phyloP scores from a whole-genome alignment of 75 land plant species.

The Larix kaempferi region DNA sequence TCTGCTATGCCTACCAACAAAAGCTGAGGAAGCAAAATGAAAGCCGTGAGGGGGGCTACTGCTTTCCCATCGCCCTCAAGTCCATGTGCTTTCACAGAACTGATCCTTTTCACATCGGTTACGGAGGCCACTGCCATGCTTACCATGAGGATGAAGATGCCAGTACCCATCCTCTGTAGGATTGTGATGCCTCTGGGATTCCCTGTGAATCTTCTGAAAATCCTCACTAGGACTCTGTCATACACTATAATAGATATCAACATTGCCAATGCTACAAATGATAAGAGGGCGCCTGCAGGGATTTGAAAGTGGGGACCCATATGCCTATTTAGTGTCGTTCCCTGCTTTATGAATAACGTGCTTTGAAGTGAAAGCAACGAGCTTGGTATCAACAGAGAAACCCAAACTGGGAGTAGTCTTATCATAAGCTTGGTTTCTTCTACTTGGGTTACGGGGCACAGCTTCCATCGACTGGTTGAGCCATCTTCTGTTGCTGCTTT shows the following conservation, averaged over 20 bases:
- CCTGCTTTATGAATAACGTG: conserved; percentile 67
- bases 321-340: conserved; percentile 40
- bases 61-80: background rate
- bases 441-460: conserved; percentile 64
- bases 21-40: conserved; percentile 6
- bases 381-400: conserved; percentile 18
- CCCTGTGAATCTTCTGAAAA: conserved; percentile 30
- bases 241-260: conserved; percentile 14
- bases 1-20: conserved; percentile 70
- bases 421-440: conserved; percentile 68
- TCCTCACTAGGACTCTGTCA: conserved; percentile 49
- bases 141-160: conserved; percentile 35
- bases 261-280: too few species aligned
- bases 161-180: conserved; percentile 47
- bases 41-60: conserved; percentile 47
- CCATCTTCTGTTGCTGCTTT: conserved; percentile 53
- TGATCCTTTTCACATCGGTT: conserved; percentile 20
- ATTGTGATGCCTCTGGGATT: conserved; percentile 57
- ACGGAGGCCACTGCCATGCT: conserved; percentile 20
- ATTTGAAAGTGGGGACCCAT: conserved; percentile 11
- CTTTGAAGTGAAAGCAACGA: too few species aligned
- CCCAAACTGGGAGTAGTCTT: conserved; percentile 47
- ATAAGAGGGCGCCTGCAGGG: too few species aligned
- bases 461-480: conserved; percentile 25
- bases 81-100: too few species aligned